Evolutionary conservation across 139 green algal species (phyloP).

Genomic region (Tetratostichococcus sp.): DNA sequence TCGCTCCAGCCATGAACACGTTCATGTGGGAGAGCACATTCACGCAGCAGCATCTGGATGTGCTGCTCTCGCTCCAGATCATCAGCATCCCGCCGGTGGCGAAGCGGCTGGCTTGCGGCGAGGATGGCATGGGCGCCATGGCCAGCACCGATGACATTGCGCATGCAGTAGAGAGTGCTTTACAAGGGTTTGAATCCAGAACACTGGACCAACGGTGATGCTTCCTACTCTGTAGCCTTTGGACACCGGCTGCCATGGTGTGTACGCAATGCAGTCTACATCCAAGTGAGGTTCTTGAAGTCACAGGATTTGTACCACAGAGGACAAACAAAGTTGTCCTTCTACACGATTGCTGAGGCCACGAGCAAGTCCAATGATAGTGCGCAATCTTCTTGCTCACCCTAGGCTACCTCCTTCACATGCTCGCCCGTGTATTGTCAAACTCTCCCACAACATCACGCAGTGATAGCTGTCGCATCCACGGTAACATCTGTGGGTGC

Average conservation of each 20-base stretch:
- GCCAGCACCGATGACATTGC: constrained; percentile 49
- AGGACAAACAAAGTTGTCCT: no score
- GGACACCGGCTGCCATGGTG: no score
- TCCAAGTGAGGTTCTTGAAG: no score
- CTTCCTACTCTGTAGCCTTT: no score
- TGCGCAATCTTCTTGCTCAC: no score
- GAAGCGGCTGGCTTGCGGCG: constrained; percentile 91
- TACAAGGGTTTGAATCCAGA: background rate
- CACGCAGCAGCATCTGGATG: constrained; percentile 70
- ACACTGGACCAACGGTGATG: background rate
- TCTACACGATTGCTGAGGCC: no score
- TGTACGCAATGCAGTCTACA: no score
- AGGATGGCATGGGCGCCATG: constrained; percentile 87
- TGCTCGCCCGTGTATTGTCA: no score
- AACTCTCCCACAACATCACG: background rate
- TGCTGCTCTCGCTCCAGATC: constrained; percentile 53
- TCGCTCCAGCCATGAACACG: constrained; percentile 96
- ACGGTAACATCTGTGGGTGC: background rate
- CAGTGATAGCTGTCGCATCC: background rate
- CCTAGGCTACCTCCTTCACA: no score
- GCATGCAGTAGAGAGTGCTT: background rate
- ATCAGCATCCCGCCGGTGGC: constrained; percentile 53
- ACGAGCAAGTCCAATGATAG: no score
- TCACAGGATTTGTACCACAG: no score
- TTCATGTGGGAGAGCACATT: constrained; percentile 90